A percentile compares a stretch with the other conserved stretches of the same genome.
These are phyloP conservation scores for Mortierella sp. DNA, from an alignment of 371 early-diverging fungal species.

Conservation along the genomic window DNA sequence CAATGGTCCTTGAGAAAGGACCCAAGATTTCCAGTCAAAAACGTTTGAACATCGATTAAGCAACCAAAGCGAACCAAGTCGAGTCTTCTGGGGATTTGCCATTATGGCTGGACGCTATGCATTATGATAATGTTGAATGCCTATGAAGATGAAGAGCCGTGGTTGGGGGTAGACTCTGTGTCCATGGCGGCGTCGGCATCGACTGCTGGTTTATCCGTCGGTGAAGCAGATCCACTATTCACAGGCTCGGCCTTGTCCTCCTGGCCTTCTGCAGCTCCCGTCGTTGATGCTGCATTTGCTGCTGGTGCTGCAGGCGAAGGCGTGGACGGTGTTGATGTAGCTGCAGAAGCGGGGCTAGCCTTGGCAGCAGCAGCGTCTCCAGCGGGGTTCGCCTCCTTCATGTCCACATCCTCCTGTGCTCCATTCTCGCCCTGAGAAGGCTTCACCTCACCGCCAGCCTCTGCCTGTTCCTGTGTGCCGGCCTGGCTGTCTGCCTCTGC, in stretches of 20 bases:
- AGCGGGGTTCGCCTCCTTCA: slow-evolving; percentile 14
- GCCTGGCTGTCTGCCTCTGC: background rate
- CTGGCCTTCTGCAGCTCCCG: background rate
- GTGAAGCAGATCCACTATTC: background rate
- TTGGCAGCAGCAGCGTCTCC: background rate
- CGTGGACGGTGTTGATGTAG: background rate
- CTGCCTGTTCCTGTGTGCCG: background rate
- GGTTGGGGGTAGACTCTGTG: background rate
- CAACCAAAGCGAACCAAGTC: too few relatives aligned
- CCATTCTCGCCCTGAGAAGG: background rate
- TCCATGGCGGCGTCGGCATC: background rate
- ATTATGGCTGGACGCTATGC: background rate
- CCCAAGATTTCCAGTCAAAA: too few relatives aligned
- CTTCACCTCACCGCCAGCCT: background rate
- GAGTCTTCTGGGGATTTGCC: background rate
- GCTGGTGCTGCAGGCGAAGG: background rate
- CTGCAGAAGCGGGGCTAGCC: background rate
- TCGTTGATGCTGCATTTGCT: background rate
- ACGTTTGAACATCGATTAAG: too few relatives aligned
- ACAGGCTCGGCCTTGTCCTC: background rate
- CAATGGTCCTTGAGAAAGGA: too few relatives aligned
- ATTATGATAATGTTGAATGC: background rate
- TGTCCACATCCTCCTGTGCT: slow-evolving; percentile 11
- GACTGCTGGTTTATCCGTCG: background rate
- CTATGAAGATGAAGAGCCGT: background rate